Percentiles rank a stretch among this genome's conserved stretches.
Conservation (phyloP, 768 basidiomycete species). For the Naganishia randhawae region DNA sequence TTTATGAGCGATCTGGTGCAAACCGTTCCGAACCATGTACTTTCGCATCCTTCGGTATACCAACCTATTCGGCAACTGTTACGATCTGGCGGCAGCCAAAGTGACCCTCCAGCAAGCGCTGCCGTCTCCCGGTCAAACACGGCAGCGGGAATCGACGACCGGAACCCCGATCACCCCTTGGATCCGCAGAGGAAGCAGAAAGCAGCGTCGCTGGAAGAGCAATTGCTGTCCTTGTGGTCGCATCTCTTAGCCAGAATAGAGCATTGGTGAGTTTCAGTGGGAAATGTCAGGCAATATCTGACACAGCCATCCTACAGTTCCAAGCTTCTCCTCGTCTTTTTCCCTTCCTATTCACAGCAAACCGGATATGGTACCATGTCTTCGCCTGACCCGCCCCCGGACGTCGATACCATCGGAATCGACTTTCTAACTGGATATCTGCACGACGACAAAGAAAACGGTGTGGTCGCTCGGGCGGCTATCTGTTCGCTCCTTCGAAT, state of each 20-base stretch:
- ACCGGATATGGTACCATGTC: too few relatives aligned
- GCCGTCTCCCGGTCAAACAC: too few relatives aligned
- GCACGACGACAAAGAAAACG: not conserved
- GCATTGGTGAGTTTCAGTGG: not conserved
- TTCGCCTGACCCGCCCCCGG: too few relatives aligned
- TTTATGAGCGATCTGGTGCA: conserved; percentile 87
- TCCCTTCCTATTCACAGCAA: not conserved
- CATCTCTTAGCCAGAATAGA: not conserved
- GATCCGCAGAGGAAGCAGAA: not conserved
- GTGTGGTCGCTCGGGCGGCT: not conserved
- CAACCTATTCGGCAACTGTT: conserved; percentile 54
- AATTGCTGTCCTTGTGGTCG: not conserved
- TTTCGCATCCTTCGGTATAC: conserved; percentile 86
- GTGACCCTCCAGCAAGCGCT: not conserved
- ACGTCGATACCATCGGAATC: not conserved
- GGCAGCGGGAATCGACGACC: not conserved
- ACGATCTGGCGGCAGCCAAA: too few relatives aligned
- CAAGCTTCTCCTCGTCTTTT: not conserved
- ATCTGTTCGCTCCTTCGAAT: not conserved
- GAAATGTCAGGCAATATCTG: not conserved
- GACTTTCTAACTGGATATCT: not conserved
- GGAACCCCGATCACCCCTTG: not conserved
- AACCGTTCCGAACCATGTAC: conserved; percentile 84
- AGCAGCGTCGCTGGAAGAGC: not conserved
- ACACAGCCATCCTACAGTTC: not conserved